Evolutionary conservation across 1,284 basidiomycete genomes (phyloP).

Genomic region (Austroboletus niveus): DNA sequence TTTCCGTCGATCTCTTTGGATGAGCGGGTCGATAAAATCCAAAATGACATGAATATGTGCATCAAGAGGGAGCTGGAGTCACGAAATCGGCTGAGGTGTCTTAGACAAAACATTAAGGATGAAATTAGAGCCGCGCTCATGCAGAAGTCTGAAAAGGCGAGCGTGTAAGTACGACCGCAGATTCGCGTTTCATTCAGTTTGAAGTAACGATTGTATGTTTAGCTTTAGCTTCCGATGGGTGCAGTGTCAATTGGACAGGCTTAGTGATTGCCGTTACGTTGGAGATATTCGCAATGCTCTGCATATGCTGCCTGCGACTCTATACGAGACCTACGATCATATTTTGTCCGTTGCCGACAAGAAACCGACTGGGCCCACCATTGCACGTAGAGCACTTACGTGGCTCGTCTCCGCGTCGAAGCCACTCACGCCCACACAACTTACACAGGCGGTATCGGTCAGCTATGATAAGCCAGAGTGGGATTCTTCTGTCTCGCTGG

Average conservation of each 20-base stretch:
- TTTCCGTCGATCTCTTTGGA: neutral
- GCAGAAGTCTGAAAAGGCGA: neutral
- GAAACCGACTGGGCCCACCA: neutral
- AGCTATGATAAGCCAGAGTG: too few species aligned
- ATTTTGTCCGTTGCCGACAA: slow-evolving; percentile 1
- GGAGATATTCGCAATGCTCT: neutral
- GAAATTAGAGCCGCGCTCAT: neutral
- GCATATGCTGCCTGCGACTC: neutral
- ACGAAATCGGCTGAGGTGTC: neutral
- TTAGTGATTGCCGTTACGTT: neutral
- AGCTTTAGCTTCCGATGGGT: slow-evolving; percentile 14
- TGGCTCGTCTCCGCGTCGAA: too few species aligned
- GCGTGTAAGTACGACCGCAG: slow-evolving; percentile 4
- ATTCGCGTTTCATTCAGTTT: neutral
- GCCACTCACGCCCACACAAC: too few species aligned
- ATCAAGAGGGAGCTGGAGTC: slow-evolving; percentile 2
- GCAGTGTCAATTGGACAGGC: slow-evolving; percentile 8
- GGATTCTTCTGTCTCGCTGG: too few species aligned
- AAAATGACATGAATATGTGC: slow-evolving; percentile 3
- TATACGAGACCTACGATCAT: slow-evolving; percentile 3
- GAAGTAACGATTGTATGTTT: too few species aligned
- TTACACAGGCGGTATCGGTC: too few species aligned
- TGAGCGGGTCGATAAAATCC: neutral
- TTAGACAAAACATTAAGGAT: neutral
- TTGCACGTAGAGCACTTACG: too few species aligned